A percentile compares a stretch with the other conserved stretches of the same genome.
These are phyloP conservation scores for Gastrolobium villosum DNA, from an alignment of 306 rosid genomes.

Conservation along the genomic window DNA sequence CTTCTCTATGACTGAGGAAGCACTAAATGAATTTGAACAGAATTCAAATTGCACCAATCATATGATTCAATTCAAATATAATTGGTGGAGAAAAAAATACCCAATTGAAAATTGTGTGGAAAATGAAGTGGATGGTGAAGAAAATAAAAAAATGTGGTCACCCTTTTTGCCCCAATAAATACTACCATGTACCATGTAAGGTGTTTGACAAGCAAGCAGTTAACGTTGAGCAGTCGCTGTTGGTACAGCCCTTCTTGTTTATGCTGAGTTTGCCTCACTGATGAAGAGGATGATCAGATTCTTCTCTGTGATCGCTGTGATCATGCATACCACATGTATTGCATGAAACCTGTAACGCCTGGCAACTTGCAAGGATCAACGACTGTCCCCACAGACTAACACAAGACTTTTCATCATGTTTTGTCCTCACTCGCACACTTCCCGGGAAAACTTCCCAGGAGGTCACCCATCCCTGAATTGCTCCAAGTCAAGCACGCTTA, in stretches of 20 bases:
- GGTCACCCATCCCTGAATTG: no score
- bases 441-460: no score
- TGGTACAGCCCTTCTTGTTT: constrained; percentile 98
- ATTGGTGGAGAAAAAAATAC: constrained; percentile 17
- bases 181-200: constrained; percentile 80
- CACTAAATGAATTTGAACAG: constrained; percentile 56
- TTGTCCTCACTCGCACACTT: no score
- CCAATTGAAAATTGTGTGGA: constrained; percentile 73
- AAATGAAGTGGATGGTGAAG: constrained; percentile 58
- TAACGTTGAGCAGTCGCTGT: constrained; percentile 54
- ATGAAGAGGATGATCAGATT: constrained; percentile 73
- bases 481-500: no score
- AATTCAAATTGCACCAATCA: constrained; percentile 61
- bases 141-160: constrained; percentile 66
- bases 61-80: constrained; percentile 56
- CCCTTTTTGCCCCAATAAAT: constrained; percentile 61
- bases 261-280: constrained; percentile 76
- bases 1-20: constrained; percentile 58
- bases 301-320: constrained; percentile 95
- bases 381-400: no score
- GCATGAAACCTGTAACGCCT: constrained; percentile 52
- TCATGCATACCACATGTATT: constrained; percentile 86
- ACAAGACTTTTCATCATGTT: no score
- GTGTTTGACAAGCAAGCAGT: constrained; percentile 81
- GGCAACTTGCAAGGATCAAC: no score